phyloP scores from a whole-genome alignment of 2,329 filamentous ascomycete genomes.

The Blastomyces emzantsi region DNA sequence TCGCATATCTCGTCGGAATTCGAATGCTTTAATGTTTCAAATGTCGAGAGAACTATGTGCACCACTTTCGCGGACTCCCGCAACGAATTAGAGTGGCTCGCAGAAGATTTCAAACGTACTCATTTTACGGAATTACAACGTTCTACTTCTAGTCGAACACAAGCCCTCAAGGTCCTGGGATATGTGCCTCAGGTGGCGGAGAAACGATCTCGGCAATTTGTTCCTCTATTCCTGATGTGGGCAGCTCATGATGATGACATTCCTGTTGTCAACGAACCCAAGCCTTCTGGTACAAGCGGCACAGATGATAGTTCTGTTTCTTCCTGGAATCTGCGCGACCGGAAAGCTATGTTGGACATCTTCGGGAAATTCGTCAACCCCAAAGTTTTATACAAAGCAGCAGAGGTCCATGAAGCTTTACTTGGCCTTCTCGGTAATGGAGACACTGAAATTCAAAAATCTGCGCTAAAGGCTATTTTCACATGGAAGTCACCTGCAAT shows the following conservation, averaged over 20 bases:
- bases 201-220: conserved; percentile 71
- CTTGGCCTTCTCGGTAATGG: conserved; percentile 74
- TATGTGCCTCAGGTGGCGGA: conserved; percentile 70
- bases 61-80: conserved; percentile 47
- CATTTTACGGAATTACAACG: conserved; percentile 38
- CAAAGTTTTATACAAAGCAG: conserved; percentile 66
- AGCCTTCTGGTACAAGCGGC: conserved; percentile 19
- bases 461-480: conserved; percentile 72
- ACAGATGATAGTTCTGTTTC: conserved; percentile 17
- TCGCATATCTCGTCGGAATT: conserved; percentile 47
- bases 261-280: conserved; percentile 18
- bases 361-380: conserved; percentile 84
- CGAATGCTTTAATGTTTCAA: conserved; percentile 67
- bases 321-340: conserved; percentile 52
- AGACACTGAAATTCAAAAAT: conserved; percentile 80
- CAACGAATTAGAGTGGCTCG: conserved; percentile 41
- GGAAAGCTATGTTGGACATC: conserved; percentile 70
- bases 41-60: conserved; percentile 46
- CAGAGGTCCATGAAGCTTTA: conserved; percentile 66
- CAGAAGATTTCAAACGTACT: conserved; percentile 54
- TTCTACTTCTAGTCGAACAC: conserved; percentile 52
- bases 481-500: conserved; percentile 79
- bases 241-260: conserved; percentile 46
- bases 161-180: conserved; percentile 70
- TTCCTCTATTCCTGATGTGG: conserved; percentile 81